These are phyloP conservation scores for Penicillium concentricum DNA, from an alignment of 2,329 filamentous ascomycete species.

Conservation along the genomic window DNA sequence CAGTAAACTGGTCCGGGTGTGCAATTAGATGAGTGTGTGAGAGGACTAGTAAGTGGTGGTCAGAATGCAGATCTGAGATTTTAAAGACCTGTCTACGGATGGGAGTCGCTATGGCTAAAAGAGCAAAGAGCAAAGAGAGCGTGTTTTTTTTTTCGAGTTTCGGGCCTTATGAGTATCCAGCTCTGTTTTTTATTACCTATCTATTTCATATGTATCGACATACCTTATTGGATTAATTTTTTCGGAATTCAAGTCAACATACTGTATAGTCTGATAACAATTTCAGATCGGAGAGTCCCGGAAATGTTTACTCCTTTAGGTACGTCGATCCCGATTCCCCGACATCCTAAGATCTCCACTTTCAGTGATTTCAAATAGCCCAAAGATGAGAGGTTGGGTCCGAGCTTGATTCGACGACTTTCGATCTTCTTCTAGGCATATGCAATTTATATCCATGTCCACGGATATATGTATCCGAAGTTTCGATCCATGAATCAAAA, in stretches of 20 bases:
- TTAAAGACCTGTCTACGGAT: neutral
- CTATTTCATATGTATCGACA: neutral
- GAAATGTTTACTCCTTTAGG: conserved; percentile 1
- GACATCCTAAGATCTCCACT: neutral
- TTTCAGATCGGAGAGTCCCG: neutral
- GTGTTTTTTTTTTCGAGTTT: neutral
- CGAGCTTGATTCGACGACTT: neutral
- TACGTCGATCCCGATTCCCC: neutral
- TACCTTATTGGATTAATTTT: neutral
- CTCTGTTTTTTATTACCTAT: neutral
- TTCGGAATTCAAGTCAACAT: too few relatives aligned
- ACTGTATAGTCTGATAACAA: too few relatives aligned
- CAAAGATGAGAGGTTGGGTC: neutral
- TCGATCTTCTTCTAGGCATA: neutral
- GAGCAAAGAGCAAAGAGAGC: conserved; percentile 7
- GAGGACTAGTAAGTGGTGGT: neutral
- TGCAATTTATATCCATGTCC: too few relatives aligned
- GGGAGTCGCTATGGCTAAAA: conserved; percentile 4
- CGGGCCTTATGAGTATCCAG: neutral
- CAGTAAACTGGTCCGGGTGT: conserved; percentile 9
- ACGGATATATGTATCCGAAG: too few relatives aligned
- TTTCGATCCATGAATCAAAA: neutral
- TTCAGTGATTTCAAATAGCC: neutral
- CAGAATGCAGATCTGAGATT: neutral
- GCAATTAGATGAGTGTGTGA: neutral